Percentiles rank a stretch among this genome's conserved stretches.
phyloP scores from a whole-genome alignment of 164 flowering plant species.

The Dillenia turbinata region DNA sequence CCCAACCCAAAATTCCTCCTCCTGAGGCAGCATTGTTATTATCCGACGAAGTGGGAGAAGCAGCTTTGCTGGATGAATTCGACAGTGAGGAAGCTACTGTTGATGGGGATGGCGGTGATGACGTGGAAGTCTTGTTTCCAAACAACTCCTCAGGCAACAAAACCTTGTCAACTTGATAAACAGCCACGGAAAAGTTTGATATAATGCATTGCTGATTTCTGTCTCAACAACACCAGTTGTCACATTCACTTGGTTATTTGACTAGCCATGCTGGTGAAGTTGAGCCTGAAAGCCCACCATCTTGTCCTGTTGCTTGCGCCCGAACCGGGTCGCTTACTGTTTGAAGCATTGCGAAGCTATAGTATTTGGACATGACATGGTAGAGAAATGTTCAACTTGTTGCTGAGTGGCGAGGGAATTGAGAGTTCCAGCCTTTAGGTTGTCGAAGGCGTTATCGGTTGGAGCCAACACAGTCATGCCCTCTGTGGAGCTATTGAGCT shows the following conservation, averaged over 20 bases:
- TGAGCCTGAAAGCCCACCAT: constrained; percentile 37
- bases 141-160: constrained; percentile 54
- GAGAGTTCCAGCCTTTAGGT: constrained; percentile 56
- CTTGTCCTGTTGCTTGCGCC: constrained; percentile 54
- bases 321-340: constrained; percentile 74
- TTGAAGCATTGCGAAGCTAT: constrained; percentile 27
- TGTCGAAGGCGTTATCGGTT: constrained; percentile 83
- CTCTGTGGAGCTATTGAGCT: constrained; percentile 63
- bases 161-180: constrained; percentile 73
- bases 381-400: constrained; percentile 53
- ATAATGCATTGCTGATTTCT: constrained; percentile 46
- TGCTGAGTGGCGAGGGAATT: constrained; percentile 45
- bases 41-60: constrained; percentile 7
- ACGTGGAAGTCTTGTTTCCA: constrained; percentile 33
- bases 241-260: constrained; percentile 57
- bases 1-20: constrained; percentile 31
- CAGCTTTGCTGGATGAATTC: not conserved
- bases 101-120: constrained; percentile 28
- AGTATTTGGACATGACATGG: constrained; percentile 70
- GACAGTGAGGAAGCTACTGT: not conserved
- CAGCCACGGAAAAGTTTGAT: constrained; percentile 51
- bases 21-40: constrained; percentile 20
- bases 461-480: constrained; percentile 88
- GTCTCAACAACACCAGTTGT: constrained; percentile 46
- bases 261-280: constrained; percentile 38